Conservation (phyloP, 2,329 filamentous ascomycete species). For the Fusarium sp. region DNA sequence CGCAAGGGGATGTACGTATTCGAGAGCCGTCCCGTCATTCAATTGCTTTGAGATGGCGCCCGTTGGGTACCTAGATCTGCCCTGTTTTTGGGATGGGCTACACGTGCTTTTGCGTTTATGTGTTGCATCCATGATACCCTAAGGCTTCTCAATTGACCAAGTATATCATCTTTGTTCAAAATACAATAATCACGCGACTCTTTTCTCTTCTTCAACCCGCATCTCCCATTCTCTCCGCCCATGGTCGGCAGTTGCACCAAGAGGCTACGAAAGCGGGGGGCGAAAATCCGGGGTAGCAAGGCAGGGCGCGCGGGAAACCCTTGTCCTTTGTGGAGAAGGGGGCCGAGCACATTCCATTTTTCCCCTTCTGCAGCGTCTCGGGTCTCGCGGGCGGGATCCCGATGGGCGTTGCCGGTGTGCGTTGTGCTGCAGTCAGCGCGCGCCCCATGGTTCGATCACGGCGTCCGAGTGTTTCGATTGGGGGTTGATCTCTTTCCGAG, state of each 20-base stretch:
- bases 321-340: constrained; percentile 39
- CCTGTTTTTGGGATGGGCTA: not conserved
- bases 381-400: constrained; percentile 10
- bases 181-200: constrained; percentile 19
- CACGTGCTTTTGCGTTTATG: not conserved
- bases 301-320: constrained; percentile 28
- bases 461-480: constrained; percentile 30
- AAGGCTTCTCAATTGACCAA: not conserved
- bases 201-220: not conserved
- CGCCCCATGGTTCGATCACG: constrained; percentile 29
- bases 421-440: not conserved
- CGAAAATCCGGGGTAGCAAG: constrained; percentile 47
- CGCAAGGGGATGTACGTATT: constrained; percentile 18
- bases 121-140: not conserved
- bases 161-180: not conserved
- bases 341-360: constrained; percentile 7
- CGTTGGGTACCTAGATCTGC: not conserved
- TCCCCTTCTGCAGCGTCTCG: not conserved
- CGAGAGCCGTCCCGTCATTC: constrained; percentile 4
- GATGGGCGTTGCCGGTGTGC: not conserved
- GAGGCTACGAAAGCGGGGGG: constrained; percentile 31
- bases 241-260: constrained; percentile 35
- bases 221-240: constrained; percentile 11
- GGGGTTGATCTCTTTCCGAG: not conserved
- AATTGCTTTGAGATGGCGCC: not conserved